Conservation (phyloP, 148 eudicot genomes). For the Heliosperma pusillum region DNA sequence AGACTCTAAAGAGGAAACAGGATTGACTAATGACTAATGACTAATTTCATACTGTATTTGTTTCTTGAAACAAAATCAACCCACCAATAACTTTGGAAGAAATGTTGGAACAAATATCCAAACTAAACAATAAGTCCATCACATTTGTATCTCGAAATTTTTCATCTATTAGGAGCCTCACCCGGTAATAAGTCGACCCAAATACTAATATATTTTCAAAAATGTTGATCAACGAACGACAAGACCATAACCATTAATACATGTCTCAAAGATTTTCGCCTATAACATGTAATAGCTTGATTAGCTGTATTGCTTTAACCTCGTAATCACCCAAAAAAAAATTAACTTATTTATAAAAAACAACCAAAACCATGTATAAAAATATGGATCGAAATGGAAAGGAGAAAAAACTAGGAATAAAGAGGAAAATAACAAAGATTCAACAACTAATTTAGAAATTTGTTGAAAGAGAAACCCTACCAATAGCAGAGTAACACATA, state of each 20-base stretch:
- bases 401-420: constrained; percentile 8
- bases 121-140: not conserved
- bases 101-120: constrained; percentile 11
- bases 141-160: not conserved
- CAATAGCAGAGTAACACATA: constrained; percentile 24
- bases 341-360: no score
- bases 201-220: no score
- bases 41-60: not conserved
- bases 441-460: constrained; percentile 26
- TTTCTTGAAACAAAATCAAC: constrained; percentile 23
- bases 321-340: no score
- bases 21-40: constrained; percentile 25
- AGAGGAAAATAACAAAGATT: constrained; percentile 11
- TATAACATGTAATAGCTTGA: not conserved
- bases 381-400: no score
- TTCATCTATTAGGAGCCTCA: no score
- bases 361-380: no score
- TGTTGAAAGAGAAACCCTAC: constrained; percentile 11
- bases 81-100: constrained; percentile 26
- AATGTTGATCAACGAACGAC: no score
- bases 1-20: constrained; percentile 18
- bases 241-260: no score
- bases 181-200: no score
- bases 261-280: not conserved
- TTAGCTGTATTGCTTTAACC: no score